Base-by-base conservation (phyloP, 169 alveolate species). In the Cryptosporidium ryanae region DNA sequence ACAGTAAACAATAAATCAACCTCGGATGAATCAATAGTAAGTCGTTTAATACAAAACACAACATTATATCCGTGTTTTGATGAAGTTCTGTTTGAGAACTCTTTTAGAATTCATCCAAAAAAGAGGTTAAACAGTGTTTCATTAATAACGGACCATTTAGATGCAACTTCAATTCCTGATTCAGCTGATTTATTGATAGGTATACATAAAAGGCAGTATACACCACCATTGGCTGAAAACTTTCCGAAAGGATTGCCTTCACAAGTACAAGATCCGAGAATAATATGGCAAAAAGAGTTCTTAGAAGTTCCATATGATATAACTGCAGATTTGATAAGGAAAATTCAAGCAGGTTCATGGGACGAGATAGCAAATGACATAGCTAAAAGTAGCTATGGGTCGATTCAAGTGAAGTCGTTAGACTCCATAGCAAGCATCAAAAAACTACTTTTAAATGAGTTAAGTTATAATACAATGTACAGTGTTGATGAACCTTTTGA, bases 141-240 rank as follows among this genome's bases (percentile, higher is more conserved):
- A 76, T 17, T 44, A 13, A 76, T 76, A 34, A 76, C 87, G 2
- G 68, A 59, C 13, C 46, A 43, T 38, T 48, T 59, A 23, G 87
- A 61, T 38, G 87, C 87, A 18, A 76, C 87, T 23, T 59, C 87
- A 6, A 70, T 76, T 55, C 63, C 65, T 17, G 63, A 38, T 25
- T 76, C 87, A 12, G 46, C 64, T 59, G 87, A 76, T 21, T 23
- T 76, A 1, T 65, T 76, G 17, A 34, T 76, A 4, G 43, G 50
- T 43, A 38, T 76, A 7, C 87, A 76, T 29, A 76, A 59, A 34
- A 76, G 61, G 34, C 87, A 76, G 64, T 76, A 76, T 15, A 76
- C 87, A 18, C 87, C 87, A 29, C 87, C 87, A 21, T 29, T 76
- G 38, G 68, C 87, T n/a, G 87, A 76, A 18, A 76, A 76, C 49